These are phyloP conservation scores for Trifolium subterraneum DNA, from an alignment of 306 rosid genomes.

Conservation along the genomic window DNA sequence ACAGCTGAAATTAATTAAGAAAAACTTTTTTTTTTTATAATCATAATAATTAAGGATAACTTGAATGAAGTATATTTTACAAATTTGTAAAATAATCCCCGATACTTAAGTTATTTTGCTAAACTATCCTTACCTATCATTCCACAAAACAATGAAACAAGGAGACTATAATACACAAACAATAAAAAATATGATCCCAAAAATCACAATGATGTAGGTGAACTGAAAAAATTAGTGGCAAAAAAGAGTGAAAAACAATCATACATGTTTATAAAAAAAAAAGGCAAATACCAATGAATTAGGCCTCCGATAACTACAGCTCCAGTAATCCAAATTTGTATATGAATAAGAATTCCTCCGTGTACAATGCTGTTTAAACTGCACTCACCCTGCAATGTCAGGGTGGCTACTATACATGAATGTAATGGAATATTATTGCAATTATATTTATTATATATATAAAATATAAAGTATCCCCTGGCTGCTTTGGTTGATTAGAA, in stretches of 20 bases:
- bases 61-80: not conserved
- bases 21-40: not conserved
- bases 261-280: slow-evolving; percentile 29
- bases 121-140: slow-evolving; percentile 1
- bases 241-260: not conserved
- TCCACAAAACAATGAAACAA: slow-evolving; percentile 17
- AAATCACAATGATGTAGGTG: slow-evolving; percentile 24
- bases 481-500: slow-evolving; percentile 51
- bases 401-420: slow-evolving; percentile 95
- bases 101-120: not conserved
- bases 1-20: not conserved
- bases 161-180: slow-evolving; percentile 25
- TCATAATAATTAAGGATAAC: no score
- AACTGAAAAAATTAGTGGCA: not conserved
- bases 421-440: slow-evolving; percentile 67
- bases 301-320: slow-evolving; percentile 54
- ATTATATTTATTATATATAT: slow-evolving; percentile 36
- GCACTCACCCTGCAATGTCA: slow-evolving; percentile 83
- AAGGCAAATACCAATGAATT: slow-evolving; percentile 45
- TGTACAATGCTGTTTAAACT: slow-evolving; percentile 63
- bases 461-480: slow-evolving; percentile 51
- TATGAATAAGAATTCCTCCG: slow-evolving; percentile 52
- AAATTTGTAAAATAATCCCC: not conserved
- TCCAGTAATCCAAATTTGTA: slow-evolving; percentile 60
- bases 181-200: slow-evolving; percentile 32